Conservation (phyloP, 2,329 filamentous ascomycete species). For the Paraphaeosphaeria minitans region DNA sequence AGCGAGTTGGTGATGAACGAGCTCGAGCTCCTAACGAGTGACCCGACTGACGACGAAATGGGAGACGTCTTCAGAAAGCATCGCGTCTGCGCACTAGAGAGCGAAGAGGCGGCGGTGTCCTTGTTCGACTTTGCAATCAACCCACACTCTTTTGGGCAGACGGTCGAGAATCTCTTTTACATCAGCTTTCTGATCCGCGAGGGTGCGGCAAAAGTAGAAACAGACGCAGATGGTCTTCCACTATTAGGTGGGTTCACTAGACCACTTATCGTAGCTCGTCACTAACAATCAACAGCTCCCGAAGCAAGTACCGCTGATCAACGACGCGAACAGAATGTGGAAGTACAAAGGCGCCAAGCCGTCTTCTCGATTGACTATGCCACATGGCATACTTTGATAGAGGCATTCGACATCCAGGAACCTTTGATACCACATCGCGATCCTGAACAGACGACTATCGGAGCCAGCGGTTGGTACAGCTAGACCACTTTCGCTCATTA, state of each 20-base stretch:
- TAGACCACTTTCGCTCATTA: constrained; percentile 2
- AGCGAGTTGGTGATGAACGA: constrained; percentile 50
- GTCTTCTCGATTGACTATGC: constrained; percentile 86
- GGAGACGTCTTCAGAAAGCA: constrained; percentile 64
- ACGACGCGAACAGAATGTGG: constrained; percentile 60
- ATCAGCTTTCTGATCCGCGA: constrained; percentile 92
- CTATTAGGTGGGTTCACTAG: constrained; percentile 70
- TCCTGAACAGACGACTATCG: constrained; percentile 31
- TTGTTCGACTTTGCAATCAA: constrained; percentile 90
- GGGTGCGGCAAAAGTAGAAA: constrained; percentile 74
- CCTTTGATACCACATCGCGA: constrained; percentile 81
- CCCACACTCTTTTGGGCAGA: constrained; percentile 88
- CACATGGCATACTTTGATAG: constrained; percentile 78
- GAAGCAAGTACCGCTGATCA: constrained; percentile 55
- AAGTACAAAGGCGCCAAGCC: constrained; percentile 71
- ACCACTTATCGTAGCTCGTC: neutral
- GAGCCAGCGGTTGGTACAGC: constrained; percentile 34
- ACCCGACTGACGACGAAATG: constrained; percentile 45
- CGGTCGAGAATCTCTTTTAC: constrained; percentile 96
- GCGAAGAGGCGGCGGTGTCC: constrained; percentile 68
- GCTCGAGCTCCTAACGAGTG: constrained; percentile 50
- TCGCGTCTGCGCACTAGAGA: constrained; percentile 62
- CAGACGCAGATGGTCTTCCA: constrained; percentile 76
- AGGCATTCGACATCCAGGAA: constrained; percentile 75
- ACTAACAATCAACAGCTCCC: constrained; percentile 43